A percentile compares a stretch with the other conserved stretches of the same genome.
Conservation (phyloP, 1,284 basidiomycete species). For the Phellopilus nigrolimitatus region DNA sequence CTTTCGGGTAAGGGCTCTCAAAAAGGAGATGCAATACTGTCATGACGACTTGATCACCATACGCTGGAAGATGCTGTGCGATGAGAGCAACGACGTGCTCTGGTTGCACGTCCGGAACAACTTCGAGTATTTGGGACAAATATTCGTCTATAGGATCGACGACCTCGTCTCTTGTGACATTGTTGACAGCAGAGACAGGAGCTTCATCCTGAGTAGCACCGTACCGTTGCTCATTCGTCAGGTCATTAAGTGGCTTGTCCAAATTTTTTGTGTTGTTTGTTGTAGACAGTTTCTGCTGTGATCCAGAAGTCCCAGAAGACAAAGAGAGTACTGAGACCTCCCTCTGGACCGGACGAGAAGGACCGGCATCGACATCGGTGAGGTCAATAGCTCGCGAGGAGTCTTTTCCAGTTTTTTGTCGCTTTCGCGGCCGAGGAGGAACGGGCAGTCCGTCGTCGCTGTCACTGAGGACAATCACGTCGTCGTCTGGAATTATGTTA, state of each 20-base stretch:
- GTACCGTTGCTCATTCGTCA: background rate
- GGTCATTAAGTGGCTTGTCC: background rate
- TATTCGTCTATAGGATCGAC: conserved; percentile 20
- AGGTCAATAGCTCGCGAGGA: background rate
- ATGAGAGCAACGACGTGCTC: conserved; percentile 46
- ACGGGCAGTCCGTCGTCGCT: conserved; percentile 10
- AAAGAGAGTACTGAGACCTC: background rate
- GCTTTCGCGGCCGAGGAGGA: background rate
- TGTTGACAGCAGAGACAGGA: background rate
- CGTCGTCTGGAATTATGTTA: background rate
- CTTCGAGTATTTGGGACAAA: conserved; percentile 53
- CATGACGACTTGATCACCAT: conserved; percentile 41
- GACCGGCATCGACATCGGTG: background rate
- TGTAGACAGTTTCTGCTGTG: background rate
- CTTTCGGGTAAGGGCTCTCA: conserved; percentile 62
- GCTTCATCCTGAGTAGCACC: background rate
- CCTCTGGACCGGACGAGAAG: too few species aligned
- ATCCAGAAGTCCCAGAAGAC: background rate
- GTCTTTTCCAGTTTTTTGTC: background rate
- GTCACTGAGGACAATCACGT: conserved; percentile 13
- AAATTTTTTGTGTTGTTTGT: background rate
- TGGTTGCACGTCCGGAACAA: conserved; percentile 62
- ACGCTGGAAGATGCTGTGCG: conserved; percentile 31
- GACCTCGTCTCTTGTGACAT: background rate
- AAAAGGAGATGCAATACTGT: conserved; percentile 53